Base-by-base conservation (phyloP, 331 rosid genomes). In the Telfairia occidentalis region DNA sequence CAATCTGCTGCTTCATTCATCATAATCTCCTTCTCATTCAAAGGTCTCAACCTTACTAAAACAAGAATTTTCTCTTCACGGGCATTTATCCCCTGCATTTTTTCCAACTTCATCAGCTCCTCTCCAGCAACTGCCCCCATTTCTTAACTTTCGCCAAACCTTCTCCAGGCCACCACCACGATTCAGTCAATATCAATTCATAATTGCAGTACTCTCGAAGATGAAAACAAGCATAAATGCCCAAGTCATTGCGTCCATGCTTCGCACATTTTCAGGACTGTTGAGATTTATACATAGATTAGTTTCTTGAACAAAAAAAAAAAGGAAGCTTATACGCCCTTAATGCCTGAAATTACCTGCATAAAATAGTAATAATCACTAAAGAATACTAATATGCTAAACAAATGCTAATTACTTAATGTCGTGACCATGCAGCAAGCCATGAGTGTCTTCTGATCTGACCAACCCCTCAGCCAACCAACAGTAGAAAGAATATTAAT, bases 61-160 rank as follows among this genome's bases (percentile, higher is more conserved):
- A 95, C 99, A 73, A 92, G 89, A 63, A 95, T 95, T 95, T 92
- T 95, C 94, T 95, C 99, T 81, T 90, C 97, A 3, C 86, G 91
- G 35, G 87, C 88, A 71, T 79, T 82, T 28, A 55, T 72, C 63
- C 84, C 96, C 75, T 92, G 93, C 88, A 86, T 86, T 90, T 88
- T 95, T 83, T 92, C 97, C 97, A 94, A 91, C 81, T 86, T 90
- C 78, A 70, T 55, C 52, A 87, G 79, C 83, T 95, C 97, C 67
- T 90, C 97, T 63, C 93, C 90, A 10, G 86, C 86, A 71, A 90
- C 89, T 66, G 97, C 87, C 83, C 97, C 99, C 99, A 95, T 95
- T 79, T 76, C 78, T 77, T 81, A 83, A 79, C 76, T 82, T 57
- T 64, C 38, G 52, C 53, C 83, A 63, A 4, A 23, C 63, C 79